These are phyloP conservation scores for Macadamia integrifolia DNA, from an alignment of 164 flowering plant genomes.

Conservation along the genomic window DNA sequence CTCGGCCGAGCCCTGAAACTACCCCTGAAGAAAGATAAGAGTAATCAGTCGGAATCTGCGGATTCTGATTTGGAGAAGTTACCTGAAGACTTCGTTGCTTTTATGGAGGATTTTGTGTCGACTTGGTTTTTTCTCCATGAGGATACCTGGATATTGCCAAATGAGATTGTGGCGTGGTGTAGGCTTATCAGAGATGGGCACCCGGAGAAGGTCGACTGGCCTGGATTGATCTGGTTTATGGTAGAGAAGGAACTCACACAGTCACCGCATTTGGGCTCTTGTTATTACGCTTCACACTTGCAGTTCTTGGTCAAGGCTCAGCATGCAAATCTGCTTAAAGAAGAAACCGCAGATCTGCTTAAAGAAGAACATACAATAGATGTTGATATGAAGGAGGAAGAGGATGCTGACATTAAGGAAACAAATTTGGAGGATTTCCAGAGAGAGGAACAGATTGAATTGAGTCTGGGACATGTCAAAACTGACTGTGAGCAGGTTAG, in stretches of 20 bases:
- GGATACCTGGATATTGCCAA: conserved; percentile 69
- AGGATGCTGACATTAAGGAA: conserved; percentile 12
- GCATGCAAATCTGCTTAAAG: conserved; percentile 32
- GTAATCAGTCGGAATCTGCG: conserved; percentile 8
- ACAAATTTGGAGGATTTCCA: conserved; percentile 7
- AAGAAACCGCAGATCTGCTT: too few relatives aligned
- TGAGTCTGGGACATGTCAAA: conserved; percentile 33
- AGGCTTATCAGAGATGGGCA: conserved; percentile 53
- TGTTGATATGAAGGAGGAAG: conserved; percentile 11
- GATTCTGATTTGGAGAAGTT: conserved; percentile 23
- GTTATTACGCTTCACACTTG: conserved; percentile 73
- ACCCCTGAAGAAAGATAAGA: conserved; percentile 53
- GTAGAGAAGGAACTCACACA: conserved; percentile 73
- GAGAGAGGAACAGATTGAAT: too few relatives aligned
- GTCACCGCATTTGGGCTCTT: conserved; percentile 21
- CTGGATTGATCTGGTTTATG: conserved; percentile 82
- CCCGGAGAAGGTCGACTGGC: conserved; percentile 79
- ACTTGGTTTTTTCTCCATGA: conserved; percentile 81
- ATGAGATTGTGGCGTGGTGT: conserved; percentile 45
- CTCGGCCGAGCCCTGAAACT: conserved; percentile 70
- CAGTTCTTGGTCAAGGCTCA: conserved; percentile 67
- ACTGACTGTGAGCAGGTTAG: conserved; percentile 21
- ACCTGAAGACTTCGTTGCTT: conserved; percentile 34
- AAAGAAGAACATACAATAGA: conserved; percentile 21
- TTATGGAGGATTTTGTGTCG: conserved; percentile 55